Base-by-base conservation (phyloP, 2,329 filamentous ascomycete species). In the Scytalidium lignicola region DNA sequence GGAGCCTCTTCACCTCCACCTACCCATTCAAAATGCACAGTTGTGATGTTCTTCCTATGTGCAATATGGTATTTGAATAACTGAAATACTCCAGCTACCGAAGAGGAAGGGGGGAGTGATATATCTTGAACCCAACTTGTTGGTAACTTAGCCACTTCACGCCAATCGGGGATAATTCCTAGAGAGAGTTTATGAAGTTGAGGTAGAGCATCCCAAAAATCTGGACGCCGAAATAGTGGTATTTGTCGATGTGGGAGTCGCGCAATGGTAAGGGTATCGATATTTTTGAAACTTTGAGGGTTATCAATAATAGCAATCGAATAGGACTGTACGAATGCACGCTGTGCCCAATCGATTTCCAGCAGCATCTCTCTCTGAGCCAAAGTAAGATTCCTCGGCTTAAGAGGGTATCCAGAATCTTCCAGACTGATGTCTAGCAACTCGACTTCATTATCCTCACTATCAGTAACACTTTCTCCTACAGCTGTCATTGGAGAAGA, bases 291-390 rank as follows among this genome's bases (percentile, higher is more conserved):
- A 1, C 70, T 74, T 4, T 59, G 55, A 3, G 70, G 68, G 51
- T 84, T 85, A 58, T 86, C 81, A 20, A 82, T 77, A 41, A 87
- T 65, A 1, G 81, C 77, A 43, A 86, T 75, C 55, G 82, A 76
- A 56, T 84, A 88, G 1, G 83, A 85, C 44, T 83, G 78, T 43
- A 88, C 71, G 61, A 88, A 83, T 17, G 83, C 83, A 47, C 78
- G 72, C 55, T 88, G 83, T 6, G 83, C 83, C 80, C 83, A 86
- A 46, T 82, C 78, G 3, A 82, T 79, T 62, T 88, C 83, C 32
- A 85, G 67, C 1, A 88, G 65, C 79, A 85, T 83, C 63, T 86
- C 82, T 46, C 76, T 80, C 62, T 88, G 85, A n/a, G 78, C 72
- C 50, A 72, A 72, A 1, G 77, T 79, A n/a, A 87, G 72, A 26